A percentile compares a stretch with the other conserved stretches of the same genome.
Evolutionary conservation across 768 basidiomycete genomes (phyloP).

Genomic region (Ramaria sp.): DNA sequence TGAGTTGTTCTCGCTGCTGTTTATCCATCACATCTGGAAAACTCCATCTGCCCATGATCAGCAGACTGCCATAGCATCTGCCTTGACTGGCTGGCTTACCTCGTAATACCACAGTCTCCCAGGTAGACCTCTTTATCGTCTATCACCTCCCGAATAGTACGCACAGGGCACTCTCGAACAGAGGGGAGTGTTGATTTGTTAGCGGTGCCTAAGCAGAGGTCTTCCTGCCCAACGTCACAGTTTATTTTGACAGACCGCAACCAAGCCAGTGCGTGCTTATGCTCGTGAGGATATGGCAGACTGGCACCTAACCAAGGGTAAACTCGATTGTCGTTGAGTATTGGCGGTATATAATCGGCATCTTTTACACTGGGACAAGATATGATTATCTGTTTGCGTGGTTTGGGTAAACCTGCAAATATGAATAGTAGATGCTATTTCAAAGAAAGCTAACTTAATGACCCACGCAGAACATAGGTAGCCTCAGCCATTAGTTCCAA

Average conservation of each 20-base stretch:
- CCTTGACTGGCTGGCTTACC: conserved; percentile 17
- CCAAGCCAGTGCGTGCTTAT: conserved; percentile 30
- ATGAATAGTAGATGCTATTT: neutral
- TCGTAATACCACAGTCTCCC: conserved; percentile 30
- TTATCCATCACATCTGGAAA: conserved; percentile 23
- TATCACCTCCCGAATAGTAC: conserved; percentile 41
- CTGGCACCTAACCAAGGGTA: conserved; percentile 34
- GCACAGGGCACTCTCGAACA: conserved; percentile 36
- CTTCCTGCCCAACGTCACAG: conserved; percentile 22
- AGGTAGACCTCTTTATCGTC: conserved; percentile 44
- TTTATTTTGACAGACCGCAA: conserved; percentile 13
- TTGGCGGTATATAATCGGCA: conserved; percentile 22
- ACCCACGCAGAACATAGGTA: neutral
- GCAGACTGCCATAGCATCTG: neutral
- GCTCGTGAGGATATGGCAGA: conserved; percentile 37
- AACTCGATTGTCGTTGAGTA: conserved; percentile 40
- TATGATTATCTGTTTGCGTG: conserved; percentile 42
- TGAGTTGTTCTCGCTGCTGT: conserved; percentile 24
- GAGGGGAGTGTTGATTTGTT: neutral
- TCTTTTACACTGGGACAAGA: conserved; percentile 47
- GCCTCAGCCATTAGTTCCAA: neutral
- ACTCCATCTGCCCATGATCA: neutral
- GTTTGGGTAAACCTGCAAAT: conserved; percentile 27
- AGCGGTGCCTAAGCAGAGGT: conserved; percentile 11
- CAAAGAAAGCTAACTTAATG: neutral